These are phyloP conservation scores for Saturnispora diversa DNA, from an alignment of 805 yeast species.

Conservation along the genomic window DNA sequence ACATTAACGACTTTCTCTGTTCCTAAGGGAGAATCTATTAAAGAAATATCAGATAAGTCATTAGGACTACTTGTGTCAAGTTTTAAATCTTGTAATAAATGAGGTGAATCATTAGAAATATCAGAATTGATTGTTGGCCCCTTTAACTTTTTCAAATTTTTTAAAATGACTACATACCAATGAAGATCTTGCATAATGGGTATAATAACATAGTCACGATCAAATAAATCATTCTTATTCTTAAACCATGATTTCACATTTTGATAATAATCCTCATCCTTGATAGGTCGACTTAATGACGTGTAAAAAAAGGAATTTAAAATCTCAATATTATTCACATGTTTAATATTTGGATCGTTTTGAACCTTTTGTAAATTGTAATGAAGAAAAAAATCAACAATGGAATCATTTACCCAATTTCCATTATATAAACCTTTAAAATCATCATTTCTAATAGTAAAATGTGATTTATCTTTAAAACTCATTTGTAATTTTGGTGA, in stretches of 20 bases:
- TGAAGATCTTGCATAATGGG: slow-evolving; percentile 80
- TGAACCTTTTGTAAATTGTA: slow-evolving; percentile 38
- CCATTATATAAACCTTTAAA: slow-evolving; percentile 70
- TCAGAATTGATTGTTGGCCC: not conserved
- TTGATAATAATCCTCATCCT: slow-evolving; percentile 37
- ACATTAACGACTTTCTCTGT: no score
- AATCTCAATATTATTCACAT: slow-evolving; percentile 37
- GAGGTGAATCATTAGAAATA: not conserved
- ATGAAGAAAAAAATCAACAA: slow-evolving; percentile 77
- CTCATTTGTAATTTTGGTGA: slow-evolving; percentile 36
- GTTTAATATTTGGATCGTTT: slow-evolving; percentile 21
- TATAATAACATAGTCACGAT: slow-evolving; percentile 53
- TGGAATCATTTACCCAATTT: slow-evolving; percentile 83
- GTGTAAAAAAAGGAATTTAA: slow-evolving; percentile 82
- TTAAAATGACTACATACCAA: slow-evolving; percentile 80
- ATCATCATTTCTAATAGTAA: slow-evolving; percentile 60
- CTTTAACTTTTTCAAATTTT: slow-evolving; percentile 37
- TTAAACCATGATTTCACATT: slow-evolving; percentile 74
- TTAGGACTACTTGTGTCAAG: not conserved
- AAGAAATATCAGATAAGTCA: not conserved
- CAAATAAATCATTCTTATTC: slow-evolving; percentile 49
- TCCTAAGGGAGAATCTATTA: no score
- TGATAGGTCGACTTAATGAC: slow-evolving; percentile 36
- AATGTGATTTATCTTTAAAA: slow-evolving; percentile 46
- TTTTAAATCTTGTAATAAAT: not conserved